Evolutionary conservation across 352 stramenopile genomes (phyloP).

Genomic region (Elongisporangium anandrum): DNA sequence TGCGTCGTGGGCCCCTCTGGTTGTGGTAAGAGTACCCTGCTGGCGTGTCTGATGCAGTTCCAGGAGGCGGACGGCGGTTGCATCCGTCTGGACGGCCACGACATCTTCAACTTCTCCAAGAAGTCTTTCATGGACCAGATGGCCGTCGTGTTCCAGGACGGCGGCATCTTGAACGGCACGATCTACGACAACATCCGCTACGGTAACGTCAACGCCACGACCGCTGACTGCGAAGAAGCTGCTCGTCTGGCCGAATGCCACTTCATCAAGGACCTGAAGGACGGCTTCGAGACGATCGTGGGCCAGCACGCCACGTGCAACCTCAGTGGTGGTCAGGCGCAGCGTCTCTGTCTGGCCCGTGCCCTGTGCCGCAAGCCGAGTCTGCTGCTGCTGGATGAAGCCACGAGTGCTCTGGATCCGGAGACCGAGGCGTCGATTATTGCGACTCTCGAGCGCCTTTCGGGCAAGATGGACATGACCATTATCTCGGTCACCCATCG

Average conservation of each 20-base stretch:
- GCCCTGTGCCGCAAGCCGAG: conserved; percentile 77
- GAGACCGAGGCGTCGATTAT: conserved; percentile 86
- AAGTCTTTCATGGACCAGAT: conserved; percentile 87
- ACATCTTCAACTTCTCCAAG: conserved; percentile 86
- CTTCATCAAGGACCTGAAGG: conserved; percentile 80
- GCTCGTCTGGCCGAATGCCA: conserved; percentile 76
- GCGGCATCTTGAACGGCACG: conserved; percentile 81
- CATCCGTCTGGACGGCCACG: conserved; percentile 75
- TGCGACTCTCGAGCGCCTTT: conserved; percentile 71
- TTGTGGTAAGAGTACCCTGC: conserved; percentile 85
- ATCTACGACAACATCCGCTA: conserved; percentile 89
- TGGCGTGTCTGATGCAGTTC: conserved; percentile 88
- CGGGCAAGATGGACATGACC: conserved; percentile 85
- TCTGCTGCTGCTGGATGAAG: conserved; percentile 79
- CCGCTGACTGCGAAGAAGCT: conserved; percentile 79
- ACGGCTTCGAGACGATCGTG: conserved; percentile 80
- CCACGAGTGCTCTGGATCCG: conserved; percentile 81
- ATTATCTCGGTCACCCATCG: conserved; percentile 89
- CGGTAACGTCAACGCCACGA: conserved; percentile 62
- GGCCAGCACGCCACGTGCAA: conserved; percentile 85
- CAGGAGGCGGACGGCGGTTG: conserved; percentile 74
- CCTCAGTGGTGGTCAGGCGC: conserved; percentile 81
- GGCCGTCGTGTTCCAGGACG: conserved; percentile 84
- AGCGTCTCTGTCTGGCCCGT: conserved; percentile 82
- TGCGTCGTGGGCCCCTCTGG: conserved; percentile 83